Evolutionary conservation across 805 yeast genomes (phyloP).

Genomic region (Pichia eremophila): DNA sequence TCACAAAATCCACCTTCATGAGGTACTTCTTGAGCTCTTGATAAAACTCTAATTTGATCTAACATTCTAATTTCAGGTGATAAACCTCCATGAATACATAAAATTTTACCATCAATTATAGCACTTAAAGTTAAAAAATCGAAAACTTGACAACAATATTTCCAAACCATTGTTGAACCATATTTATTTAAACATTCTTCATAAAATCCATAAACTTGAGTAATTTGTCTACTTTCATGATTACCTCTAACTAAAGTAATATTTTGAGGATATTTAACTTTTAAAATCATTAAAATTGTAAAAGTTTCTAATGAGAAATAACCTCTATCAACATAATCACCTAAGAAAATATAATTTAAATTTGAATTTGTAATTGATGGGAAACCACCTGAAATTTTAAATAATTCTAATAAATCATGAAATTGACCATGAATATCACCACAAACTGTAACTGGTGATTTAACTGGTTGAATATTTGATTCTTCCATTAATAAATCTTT

Average conservation of each 20-base stretch:
- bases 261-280: slow-evolving; percentile 59
- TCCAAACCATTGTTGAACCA: slow-evolving; percentile 94
- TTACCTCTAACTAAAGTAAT: slow-evolving; percentile 94
- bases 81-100: slow-evolving; percentile 96
- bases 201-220: slow-evolving; percentile 97
- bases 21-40: slow-evolving; percentile 96
- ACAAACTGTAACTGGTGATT: slow-evolving; percentile 89
- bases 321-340: slow-evolving; percentile 98
- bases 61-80: slow-evolving; percentile 96
- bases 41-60: slow-evolving; percentile 88
- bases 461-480: slow-evolving; percentile 88
- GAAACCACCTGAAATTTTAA: slow-evolving; percentile 85
- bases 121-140: slow-evolving; percentile 93
- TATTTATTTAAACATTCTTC: slow-evolving; percentile 91
- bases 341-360: slow-evolving; percentile 70
- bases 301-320: slow-evolving; percentile 91
- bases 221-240: slow-evolving; percentile 93
- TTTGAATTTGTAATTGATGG: slow-evolving; percentile 50
- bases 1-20: slow-evolving; percentile 99
- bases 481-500: slow-evolving; percentile 95
- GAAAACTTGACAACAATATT: slow-evolving; percentile 91
- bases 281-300: slow-evolving; percentile 85
- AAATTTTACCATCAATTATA: slow-evolving; percentile 84
- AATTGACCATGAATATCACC: slow-evolving; percentile 98
- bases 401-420: slow-evolving; percentile 85